Percentiles rank a stretch among this genome's conserved stretches.
These are phyloP conservation scores for Phytophthora vignae DNA, from an alignment of 352 stramenopile species.

Conservation along the genomic window DNA sequence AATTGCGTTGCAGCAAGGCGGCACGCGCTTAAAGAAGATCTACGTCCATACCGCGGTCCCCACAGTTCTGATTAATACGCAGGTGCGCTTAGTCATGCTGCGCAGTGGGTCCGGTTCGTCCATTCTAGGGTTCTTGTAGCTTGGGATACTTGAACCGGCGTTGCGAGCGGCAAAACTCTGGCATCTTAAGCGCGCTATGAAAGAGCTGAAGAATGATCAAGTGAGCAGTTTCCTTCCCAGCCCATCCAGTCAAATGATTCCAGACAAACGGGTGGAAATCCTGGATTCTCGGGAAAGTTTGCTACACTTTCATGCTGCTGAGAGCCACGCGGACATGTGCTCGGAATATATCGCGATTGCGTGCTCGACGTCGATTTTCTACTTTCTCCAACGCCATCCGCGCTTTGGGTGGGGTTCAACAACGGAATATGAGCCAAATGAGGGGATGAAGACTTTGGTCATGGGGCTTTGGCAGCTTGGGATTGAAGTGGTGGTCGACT, in stretches of 20 bases:
- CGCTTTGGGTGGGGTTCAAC: not conserved
- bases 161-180: constrained; percentile 6
- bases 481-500: constrained; percentile 25
- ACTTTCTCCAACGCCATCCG: constrained; percentile 5
- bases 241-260: too few relatives aligned
- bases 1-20: constrained; percentile 1
- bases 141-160: constrained; percentile 17
- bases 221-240: too few relatives aligned
- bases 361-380: constrained; percentile 31
- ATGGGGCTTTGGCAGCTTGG: constrained; percentile 20
- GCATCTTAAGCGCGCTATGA: not conserved
- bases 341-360: constrained; percentile 50
- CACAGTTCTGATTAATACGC: constrained; percentile 28
- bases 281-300: constrained; percentile 4
- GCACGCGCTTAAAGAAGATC: constrained; percentile 10
- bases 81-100: constrained; percentile 19
- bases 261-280: not conserved
- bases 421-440: not conserved
- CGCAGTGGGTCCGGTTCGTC: not conserved
- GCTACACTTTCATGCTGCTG: constrained; percentile 14
- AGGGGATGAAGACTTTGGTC: not conserved
- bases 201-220: not conserved
- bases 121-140: constrained; percentile 9
- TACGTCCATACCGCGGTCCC: constrained; percentile 21
- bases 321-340: constrained; percentile 41